Base-by-base conservation (phyloP, 768 basidiomycete species). In the Dioszegia hungarica region DNA sequence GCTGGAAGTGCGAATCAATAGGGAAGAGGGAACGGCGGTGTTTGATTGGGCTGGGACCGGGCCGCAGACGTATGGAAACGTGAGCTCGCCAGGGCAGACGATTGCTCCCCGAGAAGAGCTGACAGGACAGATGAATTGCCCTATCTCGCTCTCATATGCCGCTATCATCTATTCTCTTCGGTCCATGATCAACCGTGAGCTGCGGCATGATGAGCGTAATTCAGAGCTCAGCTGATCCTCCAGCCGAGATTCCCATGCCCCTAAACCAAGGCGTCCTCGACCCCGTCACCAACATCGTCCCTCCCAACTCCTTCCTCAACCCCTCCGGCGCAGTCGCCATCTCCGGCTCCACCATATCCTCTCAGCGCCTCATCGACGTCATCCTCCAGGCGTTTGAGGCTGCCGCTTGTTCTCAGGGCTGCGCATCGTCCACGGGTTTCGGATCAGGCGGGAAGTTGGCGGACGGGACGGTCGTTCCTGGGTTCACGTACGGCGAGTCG, bases 11-110 rank as follows among this genome's bases (percentile, higher is more conserved):
- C 52, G 55, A 5, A 68, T 65, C 45, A 43, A 65, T 27, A 50
- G 50, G 2, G 56, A 61, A 11, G 54, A 56, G 11, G 67, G 67
- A 8, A 51, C 48, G 4, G 67, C 67, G 10, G 41, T 52, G 22
- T 68, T 68, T 45, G 67, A 68, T 46, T 68, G 60, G 49, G 55
- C 55, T 12, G 67, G 67, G 6, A 65, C 63, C 5, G 61, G 63
- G 14, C 57, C 60, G 11, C 59, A 65, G 34, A 49, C 47, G 11
- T 45, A 61, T 38, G 60, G 60, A 14, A 64, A 62, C 54, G 57
- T 62, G 40, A 65, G 54, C 31, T 24, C n/a, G 14, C 9, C 34
- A 24, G 10, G 27, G 10, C 24, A 2, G 11, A 8, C 33, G 24
- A 9, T 25, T 41, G n/a, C 19, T 36, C 40, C n/a, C n/a, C n/a